These are phyloP conservation scores for Fraxinus nigra DNA, from an alignment of 305 asterid genomes.

Conservation along the genomic window DNA sequence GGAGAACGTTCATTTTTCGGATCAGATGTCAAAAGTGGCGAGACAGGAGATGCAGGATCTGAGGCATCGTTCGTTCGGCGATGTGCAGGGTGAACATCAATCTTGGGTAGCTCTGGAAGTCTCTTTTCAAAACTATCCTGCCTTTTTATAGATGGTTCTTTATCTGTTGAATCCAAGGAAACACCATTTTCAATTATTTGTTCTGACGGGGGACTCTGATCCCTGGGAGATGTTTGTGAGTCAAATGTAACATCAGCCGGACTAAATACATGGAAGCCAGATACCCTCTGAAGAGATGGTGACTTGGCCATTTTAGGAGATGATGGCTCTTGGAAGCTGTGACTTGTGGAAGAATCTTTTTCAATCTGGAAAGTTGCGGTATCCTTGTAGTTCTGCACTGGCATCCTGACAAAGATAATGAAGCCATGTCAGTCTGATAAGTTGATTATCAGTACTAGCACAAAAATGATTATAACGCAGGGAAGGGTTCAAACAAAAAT, in stretches of 20 bases:
- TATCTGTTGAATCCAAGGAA: slow-evolving; percentile 51
- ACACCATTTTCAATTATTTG: slow-evolving; percentile 78
- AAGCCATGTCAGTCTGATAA: slow-evolving; percentile 12
- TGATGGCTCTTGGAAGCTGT: slow-evolving; percentile 79
- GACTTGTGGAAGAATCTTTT: slow-evolving; percentile 75
- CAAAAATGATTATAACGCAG: slow-evolving; percentile 9
- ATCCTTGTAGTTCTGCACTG: slow-evolving; percentile 74
- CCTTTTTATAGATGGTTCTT: slow-evolving; percentile 89
- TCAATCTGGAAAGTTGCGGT: slow-evolving; percentile 76
- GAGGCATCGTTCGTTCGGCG: slow-evolving; percentile 61
- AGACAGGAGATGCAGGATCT: slow-evolving; percentile 97
- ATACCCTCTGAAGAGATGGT: slow-evolving; percentile 86
- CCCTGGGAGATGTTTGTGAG: slow-evolving; percentile 78
- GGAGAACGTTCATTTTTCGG: slow-evolving; percentile 97
- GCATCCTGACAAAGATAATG: slow-evolving; percentile 67
- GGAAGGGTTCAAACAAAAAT: background rate
- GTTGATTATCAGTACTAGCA: slow-evolving; percentile 10
- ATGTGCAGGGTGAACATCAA: slow-evolving; percentile 81
- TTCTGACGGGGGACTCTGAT: slow-evolving; percentile 86
- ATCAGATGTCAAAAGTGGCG: slow-evolving; percentile 97
- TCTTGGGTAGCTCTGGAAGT: slow-evolving; percentile 91
- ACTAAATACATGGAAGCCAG: slow-evolving; percentile 69
- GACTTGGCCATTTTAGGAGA: slow-evolving; percentile 95
- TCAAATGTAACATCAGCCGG: slow-evolving; percentile 60
- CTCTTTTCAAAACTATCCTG: slow-evolving; percentile 98